A percentile compares a stretch with the other conserved stretches of the same genome.
phyloP scores from a whole-genome alignment of 163 green algal genomes.

The Chlamydomonas reinhardtii region DNA sequence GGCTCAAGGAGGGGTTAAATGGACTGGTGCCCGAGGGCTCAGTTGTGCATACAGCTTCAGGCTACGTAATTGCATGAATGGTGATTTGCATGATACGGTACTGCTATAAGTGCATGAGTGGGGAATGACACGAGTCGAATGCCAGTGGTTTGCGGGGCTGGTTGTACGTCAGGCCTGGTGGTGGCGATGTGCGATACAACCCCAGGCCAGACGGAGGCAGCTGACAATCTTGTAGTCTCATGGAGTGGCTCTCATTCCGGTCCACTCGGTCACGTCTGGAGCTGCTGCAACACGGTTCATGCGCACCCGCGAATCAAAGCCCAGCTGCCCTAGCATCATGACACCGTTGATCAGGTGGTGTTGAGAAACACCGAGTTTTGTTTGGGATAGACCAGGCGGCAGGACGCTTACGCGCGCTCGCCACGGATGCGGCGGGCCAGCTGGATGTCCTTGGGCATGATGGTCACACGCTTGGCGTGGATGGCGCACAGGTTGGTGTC shows the following conservation, averaged over 20 bases:
- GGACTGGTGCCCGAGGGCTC: background rate
- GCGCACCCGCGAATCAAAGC: no score
- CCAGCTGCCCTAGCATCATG: background rate
- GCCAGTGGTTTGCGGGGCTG: no score
- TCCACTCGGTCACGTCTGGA: background rate
- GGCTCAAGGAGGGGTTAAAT: background rate
- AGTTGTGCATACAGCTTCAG: no score
- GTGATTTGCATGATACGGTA: no score
- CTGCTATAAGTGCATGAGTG: no score
- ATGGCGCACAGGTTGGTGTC: slow-evolving; percentile 93
- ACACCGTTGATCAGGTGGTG: background rate
- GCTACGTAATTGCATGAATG: no score
- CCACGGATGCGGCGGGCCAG: slow-evolving; percentile 86
- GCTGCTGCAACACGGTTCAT: no score
- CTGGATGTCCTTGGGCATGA: slow-evolving; percentile 78
- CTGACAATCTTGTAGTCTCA: background rate
- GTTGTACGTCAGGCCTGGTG: no score
- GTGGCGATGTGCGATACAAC: no score
- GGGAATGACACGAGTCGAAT: no score
- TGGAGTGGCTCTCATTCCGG: background rate
- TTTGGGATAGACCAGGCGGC: background rate
- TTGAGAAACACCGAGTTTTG: background rate
- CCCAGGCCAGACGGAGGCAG: no score
- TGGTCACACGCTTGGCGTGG: slow-evolving; percentile 99
- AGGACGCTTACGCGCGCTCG: slow-evolving; percentile 68